Percentiles rank a stretch among this genome's conserved stretches.
Conservation (phyloP, 2,329 filamentous ascomycete genomes). For the Aspergillus viridinutans region DNA sequence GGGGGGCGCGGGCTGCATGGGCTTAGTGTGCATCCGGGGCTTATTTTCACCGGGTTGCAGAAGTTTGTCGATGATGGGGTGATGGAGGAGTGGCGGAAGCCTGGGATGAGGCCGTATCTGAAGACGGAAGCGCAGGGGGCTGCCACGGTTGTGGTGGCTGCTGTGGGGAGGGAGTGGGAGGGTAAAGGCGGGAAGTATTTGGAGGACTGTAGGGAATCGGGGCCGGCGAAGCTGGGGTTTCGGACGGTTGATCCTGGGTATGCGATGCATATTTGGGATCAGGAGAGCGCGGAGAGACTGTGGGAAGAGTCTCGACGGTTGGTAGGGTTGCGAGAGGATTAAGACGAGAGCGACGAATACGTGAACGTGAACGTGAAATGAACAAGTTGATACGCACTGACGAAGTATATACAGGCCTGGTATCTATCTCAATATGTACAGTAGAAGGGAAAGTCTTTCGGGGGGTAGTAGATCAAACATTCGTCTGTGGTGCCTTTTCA, state of each 20-base stretch:
- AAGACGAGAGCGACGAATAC: conserved; percentile 1
- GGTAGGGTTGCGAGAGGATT: conserved; percentile 23
- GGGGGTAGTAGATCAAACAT: conserved; percentile 2
- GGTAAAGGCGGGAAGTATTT: conserved; percentile 30
- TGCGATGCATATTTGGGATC: not conserved
- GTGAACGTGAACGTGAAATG: not conserved
- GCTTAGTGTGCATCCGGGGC: conserved; percentile 45
- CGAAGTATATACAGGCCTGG: not conserved
- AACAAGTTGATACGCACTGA: not conserved
- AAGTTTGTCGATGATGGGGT: conserved; percentile 24
- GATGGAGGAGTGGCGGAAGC: conserved; percentile 1
- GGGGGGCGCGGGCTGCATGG: conserved; percentile 42
- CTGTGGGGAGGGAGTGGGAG: conserved; percentile 21
- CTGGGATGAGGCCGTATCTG: conserved; percentile 4
- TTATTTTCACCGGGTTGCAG: conserved; percentile 35
- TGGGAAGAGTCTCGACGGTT: conserved; percentile 48
- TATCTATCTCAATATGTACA: conserved; percentile 7
- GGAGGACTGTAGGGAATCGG: conserved; percentile 10
- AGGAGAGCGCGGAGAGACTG: conserved; percentile 37
- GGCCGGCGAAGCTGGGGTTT: conserved; percentile 6
- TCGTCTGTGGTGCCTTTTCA: conserved; percentile 14
- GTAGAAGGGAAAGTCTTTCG: conserved; percentile 2
- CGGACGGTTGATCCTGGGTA: not conserved
- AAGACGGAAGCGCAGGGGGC: conserved; percentile 10
- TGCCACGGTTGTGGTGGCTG: conserved; percentile 12